Base-by-base conservation (phyloP, 805 yeast species). In the Monosporozyma aerobia region DNA sequence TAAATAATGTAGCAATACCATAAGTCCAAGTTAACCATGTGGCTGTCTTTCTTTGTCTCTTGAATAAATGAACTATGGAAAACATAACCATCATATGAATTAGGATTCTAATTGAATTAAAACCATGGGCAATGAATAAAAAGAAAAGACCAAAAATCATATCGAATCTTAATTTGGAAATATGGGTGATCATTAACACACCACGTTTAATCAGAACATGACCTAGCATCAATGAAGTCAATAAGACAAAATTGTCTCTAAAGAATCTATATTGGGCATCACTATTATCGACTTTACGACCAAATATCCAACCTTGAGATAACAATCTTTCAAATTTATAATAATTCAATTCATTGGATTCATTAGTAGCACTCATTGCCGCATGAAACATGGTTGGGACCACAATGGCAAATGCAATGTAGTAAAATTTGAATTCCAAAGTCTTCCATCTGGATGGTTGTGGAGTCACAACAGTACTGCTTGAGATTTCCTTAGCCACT, bases 211-310 rank as follows among this genome's bases (percentile, higher is more conserved):
- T 53, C 0, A 62, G 48, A 4, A 74, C 66, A 68, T 94, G 98
- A 1, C 73, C 64, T 0, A 63, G 57, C 52, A 84, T 75, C 48
- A 88, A 72, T 0, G 71, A 78, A n/a, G 73, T 63, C 48, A 94
- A 70, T 48, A 85, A 65, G 11, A 80, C 78, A 57, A 92, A 74
- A 63, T 90, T 90, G 63, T 86, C 84, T 60, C 99, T 77, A 65
- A 94, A 89, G 62, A 90, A 88, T 27, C 87, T 70, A 63, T 92
- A 94, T 68, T 94, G 99, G 33, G 76, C 74, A 65, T 94, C 99
- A 5, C 96, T 85, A 65, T 92, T 90, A 67, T 94, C 99, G 44
- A 89, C 95, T 68, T 84, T 85, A 27, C 96, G 72, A 8, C 96
- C 97, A 64, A 85, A 80, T 59, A 90, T 71, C 98, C 98, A 92